Conservation (phyloP, 2,329 filamentous ascomycete genomes). For the Paraphoma sp. region DNA sequence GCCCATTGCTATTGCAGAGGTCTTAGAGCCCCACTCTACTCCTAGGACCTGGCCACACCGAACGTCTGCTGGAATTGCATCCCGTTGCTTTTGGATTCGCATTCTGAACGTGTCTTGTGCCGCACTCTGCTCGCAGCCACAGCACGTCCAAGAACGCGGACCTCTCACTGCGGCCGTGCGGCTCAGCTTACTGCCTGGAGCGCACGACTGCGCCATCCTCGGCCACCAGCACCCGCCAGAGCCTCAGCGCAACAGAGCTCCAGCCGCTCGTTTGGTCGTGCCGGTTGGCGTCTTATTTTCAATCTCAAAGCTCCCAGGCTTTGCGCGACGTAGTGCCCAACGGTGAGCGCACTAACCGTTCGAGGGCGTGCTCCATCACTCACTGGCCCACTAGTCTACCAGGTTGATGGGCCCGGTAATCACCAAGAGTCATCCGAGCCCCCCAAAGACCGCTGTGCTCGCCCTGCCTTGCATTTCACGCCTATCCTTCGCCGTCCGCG, state of each 20-base stretch:
- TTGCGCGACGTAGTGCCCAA: conserved; percentile 44
- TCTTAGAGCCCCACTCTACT: conserved; percentile 35
- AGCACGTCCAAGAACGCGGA: conserved; percentile 16
- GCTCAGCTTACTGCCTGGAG: conserved; percentile 40
- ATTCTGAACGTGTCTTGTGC: conserved; percentile 31
- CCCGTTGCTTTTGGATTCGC: conserved; percentile 26
- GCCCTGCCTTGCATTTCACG: conserved; percentile 38
- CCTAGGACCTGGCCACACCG: conserved; percentile 31
- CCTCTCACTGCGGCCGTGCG: conserved; percentile 31
- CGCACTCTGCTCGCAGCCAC: conserved; percentile 24
- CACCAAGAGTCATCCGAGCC: conserved; percentile 39
- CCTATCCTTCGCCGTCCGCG: conserved; percentile 24
- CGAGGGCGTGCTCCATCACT: conserved; percentile 37
- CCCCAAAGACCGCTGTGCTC: conserved; percentile 31
- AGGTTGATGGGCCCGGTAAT: conserved; percentile 41
- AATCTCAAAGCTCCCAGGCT: conserved; percentile 33
- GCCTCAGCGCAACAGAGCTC: conserved; percentile 33
- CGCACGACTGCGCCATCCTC: conserved; percentile 37
- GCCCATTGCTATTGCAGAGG: conserved; percentile 35
- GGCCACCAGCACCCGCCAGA: conserved; percentile 34
- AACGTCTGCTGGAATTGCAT: conserved; percentile 25
- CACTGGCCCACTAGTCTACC: conserved; percentile 41
- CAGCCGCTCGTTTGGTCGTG: conserved; percentile 27
- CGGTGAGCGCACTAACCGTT: conserved; percentile 35
- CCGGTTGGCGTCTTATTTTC: conserved; percentile 25